Percentiles rank a stretch among this genome's conserved stretches.
Conservation (phyloP, 73 alveolate species). For the Vitrella brassicaformis region DNA sequence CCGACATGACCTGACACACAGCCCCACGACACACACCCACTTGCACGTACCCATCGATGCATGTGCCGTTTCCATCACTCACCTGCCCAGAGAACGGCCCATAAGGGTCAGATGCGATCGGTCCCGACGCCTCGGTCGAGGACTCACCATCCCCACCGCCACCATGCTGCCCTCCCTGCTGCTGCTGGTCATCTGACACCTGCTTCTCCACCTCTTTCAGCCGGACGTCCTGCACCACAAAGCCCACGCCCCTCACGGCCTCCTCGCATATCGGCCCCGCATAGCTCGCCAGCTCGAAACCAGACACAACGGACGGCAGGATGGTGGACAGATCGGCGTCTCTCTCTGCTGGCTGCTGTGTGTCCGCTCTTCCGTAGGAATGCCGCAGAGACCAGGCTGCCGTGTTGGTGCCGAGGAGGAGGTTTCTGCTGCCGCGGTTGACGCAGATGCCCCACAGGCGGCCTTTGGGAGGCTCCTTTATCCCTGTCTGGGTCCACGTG, state of each 20-base stretch:
- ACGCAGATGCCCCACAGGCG: not conserved
- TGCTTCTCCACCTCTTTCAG: constrained; percentile 3
- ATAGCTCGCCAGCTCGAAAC: constrained; percentile 11
- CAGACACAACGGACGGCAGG: constrained; percentile 9
- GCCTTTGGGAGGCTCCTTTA: too few species aligned
- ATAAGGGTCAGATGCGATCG: too few species aligned
- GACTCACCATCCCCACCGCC: too few species aligned
- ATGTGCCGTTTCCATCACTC: too few species aligned
- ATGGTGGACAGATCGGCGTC: constrained; percentile 4
- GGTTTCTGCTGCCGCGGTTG: constrained; percentile 22
- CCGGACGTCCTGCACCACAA: constrained; percentile 9
- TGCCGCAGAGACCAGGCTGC: constrained; percentile 11
- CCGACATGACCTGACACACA: not conserved
- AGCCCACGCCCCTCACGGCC: constrained; percentile 28
- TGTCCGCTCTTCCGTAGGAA: constrained; percentile 3
- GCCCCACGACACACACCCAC: too few species aligned
- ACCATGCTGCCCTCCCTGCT: too few species aligned
- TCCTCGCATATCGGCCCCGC: constrained; percentile 39
- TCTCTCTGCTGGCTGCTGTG: not conserved
- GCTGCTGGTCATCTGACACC: too few species aligned
- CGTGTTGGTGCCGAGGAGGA: constrained; percentile 5
- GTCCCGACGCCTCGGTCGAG: too few species aligned
- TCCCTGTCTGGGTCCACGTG: too few species aligned
- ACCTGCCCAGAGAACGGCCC: too few species aligned
- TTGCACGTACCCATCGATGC: too few species aligned